These are phyloP conservation scores for Echium plantagineum DNA, from an alignment of 257 asterid species.

Conservation along the genomic window DNA sequence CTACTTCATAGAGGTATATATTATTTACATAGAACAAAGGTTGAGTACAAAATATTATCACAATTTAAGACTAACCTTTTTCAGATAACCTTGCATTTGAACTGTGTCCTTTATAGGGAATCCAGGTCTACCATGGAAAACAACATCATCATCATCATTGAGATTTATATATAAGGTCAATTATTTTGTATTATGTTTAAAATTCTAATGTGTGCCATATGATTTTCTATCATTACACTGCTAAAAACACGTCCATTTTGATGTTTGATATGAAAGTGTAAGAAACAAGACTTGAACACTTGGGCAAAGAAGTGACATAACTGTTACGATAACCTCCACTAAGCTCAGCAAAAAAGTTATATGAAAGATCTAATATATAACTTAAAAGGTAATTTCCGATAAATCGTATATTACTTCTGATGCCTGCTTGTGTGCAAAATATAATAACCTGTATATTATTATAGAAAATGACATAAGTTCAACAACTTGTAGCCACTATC, in stretches of 20 bases:
- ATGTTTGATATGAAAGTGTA: too few relatives aligned
- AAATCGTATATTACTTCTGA: background rate
- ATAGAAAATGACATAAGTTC: too few relatives aligned
- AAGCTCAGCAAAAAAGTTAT: background rate
- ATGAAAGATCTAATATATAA: background rate
- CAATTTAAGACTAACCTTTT: constrained; percentile 44
- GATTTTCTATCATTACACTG: background rate
- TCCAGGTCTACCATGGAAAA: constrained; percentile 63
- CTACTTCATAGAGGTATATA: background rate
- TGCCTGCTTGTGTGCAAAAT: background rate
- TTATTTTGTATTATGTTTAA: background rate
- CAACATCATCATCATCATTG: background rate
- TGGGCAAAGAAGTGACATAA: background rate
- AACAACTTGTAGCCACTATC: background rate
- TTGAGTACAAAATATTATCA: background rate
- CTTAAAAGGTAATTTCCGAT: background rate
- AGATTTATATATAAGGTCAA: background rate
- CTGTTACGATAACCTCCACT: background rate
- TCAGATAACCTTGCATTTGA: constrained; percentile 73
- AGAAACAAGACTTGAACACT: too few relatives aligned
- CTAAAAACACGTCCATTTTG: background rate
- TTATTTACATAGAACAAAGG: background rate
- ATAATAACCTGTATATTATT: constrained; percentile 6
- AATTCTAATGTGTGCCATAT: background rate
- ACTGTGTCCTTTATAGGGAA: constrained; percentile 90